Evolutionary conservation across 1,139 yeast genomes (phyloP).

Genomic region (Hemisphaericaspora subhashii): DNA sequence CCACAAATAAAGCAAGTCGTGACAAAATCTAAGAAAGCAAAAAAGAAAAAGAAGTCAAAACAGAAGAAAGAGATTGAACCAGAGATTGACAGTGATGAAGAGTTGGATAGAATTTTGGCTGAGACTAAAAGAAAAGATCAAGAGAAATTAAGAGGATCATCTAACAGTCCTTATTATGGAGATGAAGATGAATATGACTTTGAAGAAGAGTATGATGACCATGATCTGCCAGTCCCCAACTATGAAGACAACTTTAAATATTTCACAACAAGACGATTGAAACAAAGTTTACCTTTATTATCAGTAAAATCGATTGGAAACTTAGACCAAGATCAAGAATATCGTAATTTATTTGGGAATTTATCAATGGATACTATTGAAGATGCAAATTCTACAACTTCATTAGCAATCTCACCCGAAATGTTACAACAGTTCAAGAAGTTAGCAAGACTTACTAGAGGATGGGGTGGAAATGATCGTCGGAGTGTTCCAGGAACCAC

Average conservation of each 20-base stretch:
- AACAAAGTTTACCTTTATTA: constrained; percentile 38
- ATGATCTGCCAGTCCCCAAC: constrained; percentile 39
- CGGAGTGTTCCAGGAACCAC: constrained; percentile 71
- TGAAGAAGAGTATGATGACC: constrained; percentile 32
- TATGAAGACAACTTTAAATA: constrained; percentile 44
- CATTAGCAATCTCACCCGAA: constrained; percentile 64
- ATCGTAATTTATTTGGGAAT: constrained; percentile 71
- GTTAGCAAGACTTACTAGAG: constrained; percentile 62
- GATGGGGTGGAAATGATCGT: constrained; percentile 84
- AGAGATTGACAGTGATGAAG: constrained; percentile 37
- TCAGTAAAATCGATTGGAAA: constrained; percentile 49
- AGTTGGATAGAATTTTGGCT: constrained; percentile 40
- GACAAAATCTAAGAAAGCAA: constrained; percentile 11
- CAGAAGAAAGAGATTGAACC: constrained; percentile 23
- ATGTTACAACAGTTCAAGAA: constrained; percentile 62
- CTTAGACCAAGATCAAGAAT: constrained; percentile 80
- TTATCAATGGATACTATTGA: constrained; percentile 66
- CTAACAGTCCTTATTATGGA: constrained; percentile 23
- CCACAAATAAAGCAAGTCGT: constrained; percentile 19
- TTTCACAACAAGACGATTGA: constrained; percentile 46
- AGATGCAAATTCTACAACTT: constrained; percentile 68
- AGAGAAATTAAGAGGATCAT: constrained; percentile 11
- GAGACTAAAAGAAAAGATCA: constrained; percentile 34
- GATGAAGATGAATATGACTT: constrained; percentile 29
- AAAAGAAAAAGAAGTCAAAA: constrained; percentile 19